phyloP scores from a whole-genome alignment of 805 yeast species.

The Zygosaccharomyces gambellarensis region DNA sequence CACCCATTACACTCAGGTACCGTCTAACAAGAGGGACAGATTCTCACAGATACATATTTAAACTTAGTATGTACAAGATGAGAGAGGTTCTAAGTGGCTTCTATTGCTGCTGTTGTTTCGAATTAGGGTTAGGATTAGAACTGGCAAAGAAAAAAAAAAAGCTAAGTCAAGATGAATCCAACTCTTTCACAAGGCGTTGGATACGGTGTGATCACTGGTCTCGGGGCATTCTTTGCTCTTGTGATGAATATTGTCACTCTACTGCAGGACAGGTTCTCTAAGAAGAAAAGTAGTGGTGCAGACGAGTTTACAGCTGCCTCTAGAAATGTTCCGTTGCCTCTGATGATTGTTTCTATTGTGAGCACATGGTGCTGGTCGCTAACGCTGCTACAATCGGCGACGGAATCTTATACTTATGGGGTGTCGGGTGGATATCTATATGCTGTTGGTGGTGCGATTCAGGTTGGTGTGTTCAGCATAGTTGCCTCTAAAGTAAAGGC shows the following conservation, averaged over 20 bases:
- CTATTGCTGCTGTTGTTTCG: no score
- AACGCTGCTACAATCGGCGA: conserved; percentile 32
- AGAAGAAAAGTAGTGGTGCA: conserved; percentile 24
- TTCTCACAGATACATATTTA: background rate
- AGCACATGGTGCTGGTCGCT: conserved; percentile 40
- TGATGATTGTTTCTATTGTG: conserved; percentile 41
- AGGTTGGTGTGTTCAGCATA: conserved; percentile 36
- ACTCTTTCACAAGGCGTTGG: conserved; percentile 24
- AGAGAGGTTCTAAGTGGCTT: no score
- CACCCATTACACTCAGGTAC: background rate
- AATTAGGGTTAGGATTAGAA: no score
- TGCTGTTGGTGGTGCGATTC: conserved; percentile 26
- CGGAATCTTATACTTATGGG: conserved; percentile 31
- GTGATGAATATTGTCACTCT: conserved; percentile 40
- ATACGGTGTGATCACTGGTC: conserved; percentile 34
- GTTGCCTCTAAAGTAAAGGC: conserved; percentile 36
- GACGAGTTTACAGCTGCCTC: conserved; percentile 45
- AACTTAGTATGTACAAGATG: no score
- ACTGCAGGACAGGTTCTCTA: conserved; percentile 35
- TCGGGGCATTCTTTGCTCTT: conserved; percentile 42
- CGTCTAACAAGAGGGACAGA: background rate
- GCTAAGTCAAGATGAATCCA: conserved; percentile 7
- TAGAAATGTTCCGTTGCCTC: conserved; percentile 41
- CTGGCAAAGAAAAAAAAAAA: background rate
- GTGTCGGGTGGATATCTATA: conserved; percentile 33